Percentiles rank a stretch among this genome's conserved stretches.
Evolutionary conservation across 1,284 basidiomycete genomes (phyloP).

Genomic region (Tilletia indica): DNA sequence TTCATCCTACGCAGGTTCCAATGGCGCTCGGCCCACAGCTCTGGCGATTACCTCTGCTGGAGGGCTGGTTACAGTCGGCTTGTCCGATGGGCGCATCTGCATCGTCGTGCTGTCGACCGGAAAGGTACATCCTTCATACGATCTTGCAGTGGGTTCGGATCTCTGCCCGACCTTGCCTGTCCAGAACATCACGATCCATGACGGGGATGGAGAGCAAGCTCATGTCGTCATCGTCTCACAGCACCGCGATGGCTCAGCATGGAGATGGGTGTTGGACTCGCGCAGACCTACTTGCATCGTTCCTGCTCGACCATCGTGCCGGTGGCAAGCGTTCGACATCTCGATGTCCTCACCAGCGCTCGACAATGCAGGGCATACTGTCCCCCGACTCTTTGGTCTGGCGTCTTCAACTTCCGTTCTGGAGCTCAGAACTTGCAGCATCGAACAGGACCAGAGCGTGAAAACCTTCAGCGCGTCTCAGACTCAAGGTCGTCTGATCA

Average conservation of each 20-base stretch:
- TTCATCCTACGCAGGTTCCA: neutral
- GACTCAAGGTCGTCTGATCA: conserved; percentile 4
- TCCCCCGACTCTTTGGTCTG: conserved; percentile 5
- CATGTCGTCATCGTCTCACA: conserved; percentile 14
- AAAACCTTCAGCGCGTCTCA: neutral
- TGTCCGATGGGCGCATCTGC: conserved; percentile 6
- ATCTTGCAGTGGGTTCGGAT: neutral
- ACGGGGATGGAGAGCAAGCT: conserved; percentile 6
- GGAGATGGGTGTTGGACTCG: neutral
- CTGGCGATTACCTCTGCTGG: conserved; percentile 13
- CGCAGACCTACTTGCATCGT: neutral
- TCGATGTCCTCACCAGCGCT: conserved; percentile 7
- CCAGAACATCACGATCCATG: conserved; percentile 13
- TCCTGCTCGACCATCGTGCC: neutral
- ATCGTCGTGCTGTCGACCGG: neutral
- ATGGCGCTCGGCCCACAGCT: neutral
- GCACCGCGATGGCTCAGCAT: conserved; percentile 11
- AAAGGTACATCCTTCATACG: neutral
- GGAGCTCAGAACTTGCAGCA: conserved; percentile 11
- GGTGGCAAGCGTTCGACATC: conserved; percentile 14
- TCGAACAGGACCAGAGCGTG: conserved; percentile 8
- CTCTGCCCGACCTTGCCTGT: neutral
- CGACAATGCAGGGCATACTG: conserved; percentile 11
- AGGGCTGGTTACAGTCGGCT: neutral
- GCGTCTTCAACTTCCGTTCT: neutral